Base-by-base conservation (phyloP, 164 flowering plant species). In the Sextonia rubra region DNA sequence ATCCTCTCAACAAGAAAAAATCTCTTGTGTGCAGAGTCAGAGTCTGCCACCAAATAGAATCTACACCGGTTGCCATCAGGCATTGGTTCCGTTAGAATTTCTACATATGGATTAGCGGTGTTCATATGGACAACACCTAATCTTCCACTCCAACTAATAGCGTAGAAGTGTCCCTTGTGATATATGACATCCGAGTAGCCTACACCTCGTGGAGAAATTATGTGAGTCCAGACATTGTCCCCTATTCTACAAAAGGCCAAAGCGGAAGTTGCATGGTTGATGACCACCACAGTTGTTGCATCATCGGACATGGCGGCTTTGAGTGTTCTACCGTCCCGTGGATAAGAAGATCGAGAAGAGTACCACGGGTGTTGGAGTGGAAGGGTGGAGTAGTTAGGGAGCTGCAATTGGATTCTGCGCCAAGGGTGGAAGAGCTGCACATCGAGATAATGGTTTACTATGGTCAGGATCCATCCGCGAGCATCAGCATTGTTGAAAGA, bases 261-360 rank as follows among this genome's bases (percentile, higher is more conserved):
- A n/a, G n/a, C n/a, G n/a, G n/a, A n/a, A n/a, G n/a, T n/a, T 44
- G 88, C 82, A 3, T 89, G 85, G 70, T 90, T 92, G 76, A 92
- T 86, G 0, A 92, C 90, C 74, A 90, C 75, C 63, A 89, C 37
- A 44, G 74, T 71, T 63, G 66, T 84, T 47, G 70, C 80, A 61
- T 27, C 64, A 1, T 64, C 23, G 48, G 80, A 76, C 30, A 83
- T 74, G 1, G 79, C 89, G 20, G 85, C 89, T 23, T 69, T 69
- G 22, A n/a, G n/a, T n/a, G n/a, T n/a, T n/a, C n/a, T n/a, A n/a
- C n/a, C n/a, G n/a, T n/a, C n/a, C n/a, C n/a, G n/a, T n/a, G n/a
- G n/a, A n/a, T n/a, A n/a, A n/a, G n/a, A n/a, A n/a, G n/a, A n/a
- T n/a, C n/a, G n/a, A n/a, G n/a, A n/a, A n/a, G n/a, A n/a, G n/a